Percentiles rank a stretch among this genome's conserved stretches.
Conservation (phyloP, 2,329 filamentous ascomycete species). For the Alternaria sp. region DNA sequence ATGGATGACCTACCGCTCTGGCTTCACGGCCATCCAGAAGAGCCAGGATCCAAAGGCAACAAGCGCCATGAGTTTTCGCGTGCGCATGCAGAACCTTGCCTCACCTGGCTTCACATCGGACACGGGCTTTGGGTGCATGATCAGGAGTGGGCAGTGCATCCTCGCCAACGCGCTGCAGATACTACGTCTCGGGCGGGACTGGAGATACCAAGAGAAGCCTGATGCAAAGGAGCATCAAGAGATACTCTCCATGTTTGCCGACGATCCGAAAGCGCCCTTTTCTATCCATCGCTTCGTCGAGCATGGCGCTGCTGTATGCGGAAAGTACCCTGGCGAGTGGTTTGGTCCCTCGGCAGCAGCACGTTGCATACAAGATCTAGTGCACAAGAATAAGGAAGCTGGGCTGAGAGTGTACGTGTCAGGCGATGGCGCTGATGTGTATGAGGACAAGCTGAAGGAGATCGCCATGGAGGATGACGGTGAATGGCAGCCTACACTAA, state of each 20-base stretch:
- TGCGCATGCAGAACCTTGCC: slow-evolving; percentile 85
- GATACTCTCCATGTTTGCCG: slow-evolving; percentile 84
- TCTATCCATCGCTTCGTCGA: slow-evolving; percentile 95
- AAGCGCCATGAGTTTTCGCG: slow-evolving; percentile 79
- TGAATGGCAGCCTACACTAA: slow-evolving; percentile 81
- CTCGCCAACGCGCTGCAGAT: slow-evolving; percentile 84
- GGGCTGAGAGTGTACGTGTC: slow-evolving; percentile 85
- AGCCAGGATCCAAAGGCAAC: slow-evolving; percentile 77
- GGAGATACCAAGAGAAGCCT: slow-evolving; percentile 71
- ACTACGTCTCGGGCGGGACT: slow-evolving; percentile 81
- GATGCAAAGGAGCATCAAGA: slow-evolving; percentile 67
- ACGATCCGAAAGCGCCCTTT: slow-evolving; percentile 85
- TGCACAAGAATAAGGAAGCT: slow-evolving; percentile 68
- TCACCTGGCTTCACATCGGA: slow-evolving; percentile 88
- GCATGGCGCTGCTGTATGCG: slow-evolving; percentile 85
- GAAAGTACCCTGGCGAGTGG: slow-evolving; percentile 97
- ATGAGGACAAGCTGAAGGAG: slow-evolving; percentile 85
- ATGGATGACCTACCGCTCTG: slow-evolving; percentile 96
- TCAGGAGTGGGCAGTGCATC: slow-evolving; percentile 91
- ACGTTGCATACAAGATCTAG: slow-evolving; percentile 87
- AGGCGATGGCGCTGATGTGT: slow-evolving; percentile 89
- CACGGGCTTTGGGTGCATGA: slow-evolving; percentile 99
- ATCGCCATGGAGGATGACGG: slow-evolving; percentile 74
- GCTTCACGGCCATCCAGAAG: slow-evolving; percentile 83
- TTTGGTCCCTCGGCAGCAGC: slow-evolving; percentile 98